phyloP scores from a whole-genome alignment of 2,329 filamentous ascomycete genomes.

The Balansia obtecta region DNA sequence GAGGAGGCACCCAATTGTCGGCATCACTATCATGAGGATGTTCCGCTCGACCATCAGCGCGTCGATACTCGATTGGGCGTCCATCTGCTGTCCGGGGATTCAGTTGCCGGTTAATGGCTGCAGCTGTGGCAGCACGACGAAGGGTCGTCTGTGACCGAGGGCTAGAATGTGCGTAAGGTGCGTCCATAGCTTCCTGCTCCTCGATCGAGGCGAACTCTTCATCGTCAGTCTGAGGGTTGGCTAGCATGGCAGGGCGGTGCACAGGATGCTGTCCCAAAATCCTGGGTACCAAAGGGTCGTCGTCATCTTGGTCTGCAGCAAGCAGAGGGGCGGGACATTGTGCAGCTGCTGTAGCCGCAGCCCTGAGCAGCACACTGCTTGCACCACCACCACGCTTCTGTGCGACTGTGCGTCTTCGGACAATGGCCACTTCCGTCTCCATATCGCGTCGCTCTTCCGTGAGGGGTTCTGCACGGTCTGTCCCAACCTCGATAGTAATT shows the following conservation, averaged over 20 bases:
- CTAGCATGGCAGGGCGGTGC: constrained; percentile 10
- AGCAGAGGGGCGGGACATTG: constrained; percentile 17
- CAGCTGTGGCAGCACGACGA: constrained; percentile 63
- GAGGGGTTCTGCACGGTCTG: constrained; percentile 53
- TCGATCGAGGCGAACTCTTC: constrained; percentile 37
- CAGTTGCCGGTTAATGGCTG: constrained; percentile 57
- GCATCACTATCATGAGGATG: constrained; percentile 78
- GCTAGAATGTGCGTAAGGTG: constrained; percentile 59
- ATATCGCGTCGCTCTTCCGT: constrained; percentile 64
- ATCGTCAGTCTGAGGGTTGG: constrained; percentile 21
- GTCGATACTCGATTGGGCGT: constrained; percentile 48
- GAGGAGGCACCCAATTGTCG: constrained; percentile 79
- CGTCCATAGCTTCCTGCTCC: constrained; percentile 51
- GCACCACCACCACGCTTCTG: constrained; percentile 36
- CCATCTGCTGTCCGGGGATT: constrained; percentile 44
- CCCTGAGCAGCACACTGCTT: constrained; percentile 34
- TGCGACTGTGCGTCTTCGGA: constrained; percentile 60
- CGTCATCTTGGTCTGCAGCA: constrained; percentile 21
- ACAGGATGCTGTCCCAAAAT: constrained; percentile 24
- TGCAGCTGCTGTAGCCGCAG: constrained; percentile 30
- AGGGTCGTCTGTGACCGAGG: constrained; percentile 59
- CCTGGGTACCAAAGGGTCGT: constrained; percentile 42
- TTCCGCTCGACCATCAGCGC: constrained; percentile 57
- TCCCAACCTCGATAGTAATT: constrained; percentile 62
- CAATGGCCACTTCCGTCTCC: constrained; percentile 67